Percentiles rank a stretch among this genome's conserved stretches.
Conservation (phyloP, 805 yeast species). For the Cyberlindnera maritima region DNA sequence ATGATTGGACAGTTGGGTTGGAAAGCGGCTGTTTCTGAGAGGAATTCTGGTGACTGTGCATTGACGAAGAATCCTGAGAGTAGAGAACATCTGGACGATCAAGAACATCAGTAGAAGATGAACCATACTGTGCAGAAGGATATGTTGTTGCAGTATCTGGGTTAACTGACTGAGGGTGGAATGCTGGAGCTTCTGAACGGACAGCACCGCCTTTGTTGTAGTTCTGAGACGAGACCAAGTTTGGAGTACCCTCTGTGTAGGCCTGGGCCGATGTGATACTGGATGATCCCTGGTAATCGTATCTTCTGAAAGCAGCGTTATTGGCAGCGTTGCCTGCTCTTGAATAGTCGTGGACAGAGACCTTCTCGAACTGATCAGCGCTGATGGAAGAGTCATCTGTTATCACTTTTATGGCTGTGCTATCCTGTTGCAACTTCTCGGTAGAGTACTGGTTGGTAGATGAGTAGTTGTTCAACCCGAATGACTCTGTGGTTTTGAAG, state of each 20-base stretch:
- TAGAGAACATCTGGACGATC: not conserved
- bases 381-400: conserved; percentile 26
- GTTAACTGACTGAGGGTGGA: conserved; percentile 24
- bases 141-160: conserved; percentile 23
- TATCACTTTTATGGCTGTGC: conserved; percentile 21
- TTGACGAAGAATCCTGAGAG: not conserved
- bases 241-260: conserved; percentile 25
- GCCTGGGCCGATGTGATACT: not conserved
- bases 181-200: conserved; percentile 23
- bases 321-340: conserved; percentile 10
- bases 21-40: not conserved
- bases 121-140: conserved; percentile 17
- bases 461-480: conserved; percentile 14
- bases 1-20: not conserved
- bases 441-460: conserved; percentile 5
- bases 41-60: not conserved
- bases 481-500: conserved; percentile 17
- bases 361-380: conserved; percentile 24
- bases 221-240: conserved; percentile 25
- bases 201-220: conserved; percentile 23
- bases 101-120: not conserved
- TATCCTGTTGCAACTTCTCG: conserved; percentile 15
- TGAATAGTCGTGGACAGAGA: conserved; percentile 26
- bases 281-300: conserved; percentile 4
- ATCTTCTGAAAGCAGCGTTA: conserved; percentile 15